Evolutionary conservation across 805 yeast species (phyloP).

Genomic region (Candida silvicultrix): DNA sequence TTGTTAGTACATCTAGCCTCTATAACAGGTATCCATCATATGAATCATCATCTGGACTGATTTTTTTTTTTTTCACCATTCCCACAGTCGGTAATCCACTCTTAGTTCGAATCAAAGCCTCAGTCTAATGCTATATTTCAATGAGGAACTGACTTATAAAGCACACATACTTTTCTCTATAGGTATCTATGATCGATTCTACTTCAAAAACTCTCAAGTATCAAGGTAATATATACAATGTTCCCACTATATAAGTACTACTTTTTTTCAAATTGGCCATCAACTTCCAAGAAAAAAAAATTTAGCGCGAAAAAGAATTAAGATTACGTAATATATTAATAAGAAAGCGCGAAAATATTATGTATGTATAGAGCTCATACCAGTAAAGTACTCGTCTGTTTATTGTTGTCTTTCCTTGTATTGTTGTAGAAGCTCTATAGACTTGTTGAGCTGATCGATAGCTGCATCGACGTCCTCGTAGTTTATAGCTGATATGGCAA

Average conservation of each 20-base stretch:
- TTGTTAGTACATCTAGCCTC: too few relatives aligned
- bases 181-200: not conserved
- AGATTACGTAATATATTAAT: not conserved
- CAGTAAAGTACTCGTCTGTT: too few relatives aligned
- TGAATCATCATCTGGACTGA: too few relatives aligned
- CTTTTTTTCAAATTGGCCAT: not conserved
- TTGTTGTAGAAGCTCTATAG: slow-evolving; percentile 4
- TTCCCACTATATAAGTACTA: not conserved
- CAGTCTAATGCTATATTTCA: too few relatives aligned
- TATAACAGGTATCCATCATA: too few relatives aligned
- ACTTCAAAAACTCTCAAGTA: not conserved
- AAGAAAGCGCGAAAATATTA: too few relatives aligned
- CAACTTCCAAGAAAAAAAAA: not conserved
- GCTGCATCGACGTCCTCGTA: slow-evolving; percentile 69
- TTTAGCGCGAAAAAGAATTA: not conserved
- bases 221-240: too few relatives aligned
- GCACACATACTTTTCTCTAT: not conserved
- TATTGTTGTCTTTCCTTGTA: slow-evolving; percentile 20
- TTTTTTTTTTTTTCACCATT: not conserved
- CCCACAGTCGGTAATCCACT: too few relatives aligned
- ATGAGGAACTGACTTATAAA: too few relatives aligned
- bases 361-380: too few relatives aligned
- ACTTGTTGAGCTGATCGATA: slow-evolving; percentile 5
- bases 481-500: slow-evolving; percentile 67
- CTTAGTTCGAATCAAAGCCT: too few relatives aligned